These are phyloP conservation scores for Calonectria hongkongensis DNA, from an alignment of 2,329 filamentous ascomycete species.

Conservation along the genomic window DNA sequence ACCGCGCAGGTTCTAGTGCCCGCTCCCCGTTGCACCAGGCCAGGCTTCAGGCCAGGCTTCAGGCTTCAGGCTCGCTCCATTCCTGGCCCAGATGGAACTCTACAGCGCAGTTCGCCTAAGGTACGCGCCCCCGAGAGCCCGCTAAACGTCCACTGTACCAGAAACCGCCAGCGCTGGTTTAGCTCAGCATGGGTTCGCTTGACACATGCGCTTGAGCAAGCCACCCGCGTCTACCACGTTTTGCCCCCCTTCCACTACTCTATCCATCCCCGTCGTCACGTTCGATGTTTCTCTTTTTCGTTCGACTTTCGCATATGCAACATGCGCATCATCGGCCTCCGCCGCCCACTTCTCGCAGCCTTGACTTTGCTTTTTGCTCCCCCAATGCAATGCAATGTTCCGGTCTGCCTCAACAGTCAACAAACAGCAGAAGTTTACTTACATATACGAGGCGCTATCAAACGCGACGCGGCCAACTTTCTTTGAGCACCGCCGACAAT, in stretches of 20 bases:
- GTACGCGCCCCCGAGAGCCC: neutral
- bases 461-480: neutral
- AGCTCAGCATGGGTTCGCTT: conserved; percentile 23
- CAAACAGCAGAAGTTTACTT: too few relatives aligned
- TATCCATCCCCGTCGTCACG: conserved; percentile 23
- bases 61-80: neutral
- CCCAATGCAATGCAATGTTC: neutral
- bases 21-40: conserved; percentile 3
- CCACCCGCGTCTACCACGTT: conserved; percentile 29
- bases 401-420: conserved; percentile 4
- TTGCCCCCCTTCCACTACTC: conserved; percentile 17
- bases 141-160: conserved; percentile 18
- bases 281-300: conserved; percentile 36
- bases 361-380: conserved; percentile 4
- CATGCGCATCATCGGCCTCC: conserved; percentile 36
- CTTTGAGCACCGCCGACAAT: neutral
- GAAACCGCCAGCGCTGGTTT: conserved; percentile 14
- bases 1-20: conserved; percentile 19
- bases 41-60: too few relatives aligned
- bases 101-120: conserved; percentile 22
- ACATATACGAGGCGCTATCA: neutral
- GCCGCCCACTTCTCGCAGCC: conserved; percentile 27
- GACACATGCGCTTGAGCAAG: conserved; percentile 32
- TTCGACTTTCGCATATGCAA: conserved; percentile 38
- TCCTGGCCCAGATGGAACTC: conserved; percentile 3